A percentile compares a stretch with the other conserved stretches of the same genome.
phyloP scores from a whole-genome alignment of 768 basidiomycete species.

The Crepidotus variabilis region DNA sequence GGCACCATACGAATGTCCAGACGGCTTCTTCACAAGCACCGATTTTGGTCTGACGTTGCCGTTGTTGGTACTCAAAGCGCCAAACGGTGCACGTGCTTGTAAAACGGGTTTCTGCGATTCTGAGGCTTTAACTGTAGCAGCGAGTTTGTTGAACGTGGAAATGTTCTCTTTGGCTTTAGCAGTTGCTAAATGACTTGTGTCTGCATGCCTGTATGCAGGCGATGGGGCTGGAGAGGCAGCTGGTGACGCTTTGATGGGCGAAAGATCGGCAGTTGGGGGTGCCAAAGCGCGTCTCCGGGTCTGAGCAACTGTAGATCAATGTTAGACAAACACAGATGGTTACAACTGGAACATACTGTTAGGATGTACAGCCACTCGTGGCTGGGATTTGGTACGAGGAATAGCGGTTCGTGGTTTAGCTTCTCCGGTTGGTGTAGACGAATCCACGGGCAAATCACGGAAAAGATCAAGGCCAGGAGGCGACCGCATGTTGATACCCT shows the following conservation, averaged over 20 bases:
- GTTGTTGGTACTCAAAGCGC: conserved; percentile 21
- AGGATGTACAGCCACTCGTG: conserved; percentile 30
- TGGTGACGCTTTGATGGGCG: conserved; percentile 55
- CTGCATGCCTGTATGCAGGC: conserved; percentile 35
- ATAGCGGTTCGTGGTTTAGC: conserved; percentile 20
- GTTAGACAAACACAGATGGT: not conserved
- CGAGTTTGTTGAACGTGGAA: conserved; percentile 25
- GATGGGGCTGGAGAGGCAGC: conserved; percentile 31
- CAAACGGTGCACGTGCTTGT: conserved; percentile 29
- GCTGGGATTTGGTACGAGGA: conserved; percentile 36
- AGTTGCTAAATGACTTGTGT: conserved; percentile 18
- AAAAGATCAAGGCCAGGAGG: conserved; percentile 32
- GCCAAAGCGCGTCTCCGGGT: conserved; percentile 35
- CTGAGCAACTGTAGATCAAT: conserved; percentile 19
- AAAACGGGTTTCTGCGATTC: conserved; percentile 14
- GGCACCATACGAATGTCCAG: conserved; percentile 20
- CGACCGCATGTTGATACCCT: conserved; percentile 23
- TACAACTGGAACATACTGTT: conserved; percentile 28
- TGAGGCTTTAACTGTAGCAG: conserved; percentile 18
- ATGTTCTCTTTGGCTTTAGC: conserved; percentile 36
- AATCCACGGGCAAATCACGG: conserved; percentile 8
- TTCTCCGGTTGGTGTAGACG: not conserved
- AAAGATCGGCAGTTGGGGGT: conserved; percentile 34
- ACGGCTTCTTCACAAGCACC: conserved; percentile 21
- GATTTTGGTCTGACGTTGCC: conserved; percentile 19